Base-by-base conservation (phyloP, 768 basidiomycete genomes). In the Russula sp. region DNA sequence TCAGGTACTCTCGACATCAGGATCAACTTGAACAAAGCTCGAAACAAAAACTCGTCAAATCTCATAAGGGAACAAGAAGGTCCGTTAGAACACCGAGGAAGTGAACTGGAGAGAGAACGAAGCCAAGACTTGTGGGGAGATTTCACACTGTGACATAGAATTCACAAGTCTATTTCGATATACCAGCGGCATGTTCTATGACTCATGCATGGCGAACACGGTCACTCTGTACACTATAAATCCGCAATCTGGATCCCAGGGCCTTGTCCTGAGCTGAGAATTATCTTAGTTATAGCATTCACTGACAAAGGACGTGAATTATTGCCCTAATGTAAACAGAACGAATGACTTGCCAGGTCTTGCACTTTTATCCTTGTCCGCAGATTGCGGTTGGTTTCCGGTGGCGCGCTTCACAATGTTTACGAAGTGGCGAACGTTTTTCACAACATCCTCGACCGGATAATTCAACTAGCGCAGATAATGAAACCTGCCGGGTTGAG, bases 211-310 rank as follows among this genome's bases (percentile, higher is more conserved):
- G 32, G 51, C n/a, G 29, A 25, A 47, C 43, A 36, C 11, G 20
- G 13, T 53, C n/a, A 7, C 39, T 22, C 36, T 25, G 14, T 57
- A 22, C 22, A 62, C 73, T 81, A 90, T 63, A 82, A 78, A 77
- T 94, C 93, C 58, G 83, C 82, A 73, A 97, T 81, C 68, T 83
- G 87, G 72, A 97, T 94, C 16, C 90, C 88, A n/a, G 93, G 94
- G 18, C 92, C 92, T 67, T 87, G 87, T 34, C 82, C 82, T 29
- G 93, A 89, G 72, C 91, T 95, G 43, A 97, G 81, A 68, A 91
- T 79, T 25, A 94, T 88, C 66, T 84, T 85, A n/a, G 76, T 79
- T 69, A 97, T 90, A 9, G 84, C 77, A 41, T 86, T 91, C 55
- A 84, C 89, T 90, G 65, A 4, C 36, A 63, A 41, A 36, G 13